Evolutionary conservation across 192 early-diverging fungal genomes (phyloP), one percentile per base, ranked within the genome.

Genomic region (Podila epigama): DNA sequence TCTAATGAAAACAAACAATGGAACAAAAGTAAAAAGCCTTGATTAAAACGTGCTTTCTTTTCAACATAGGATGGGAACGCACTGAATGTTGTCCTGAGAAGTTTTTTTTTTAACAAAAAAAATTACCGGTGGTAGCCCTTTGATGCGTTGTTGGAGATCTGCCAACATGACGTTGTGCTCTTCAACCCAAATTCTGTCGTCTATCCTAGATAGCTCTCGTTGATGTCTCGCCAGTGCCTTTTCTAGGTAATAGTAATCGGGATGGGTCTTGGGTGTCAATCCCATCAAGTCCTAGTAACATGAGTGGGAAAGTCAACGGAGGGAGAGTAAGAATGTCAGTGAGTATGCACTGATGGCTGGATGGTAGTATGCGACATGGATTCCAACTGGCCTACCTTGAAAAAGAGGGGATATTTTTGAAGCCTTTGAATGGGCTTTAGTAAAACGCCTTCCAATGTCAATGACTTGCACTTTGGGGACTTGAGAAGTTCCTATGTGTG

Each of bases 361-460:
- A n/a, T 11, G 2, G 16, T 6, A 20, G 0, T 20, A 44, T 15
- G 37, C 37, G 3, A n/a, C 1, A 18, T 44, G 1, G 16, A 11
- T 44, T 44, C 20, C 11, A 22, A 8, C 3, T 29, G 1, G 29
- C 33, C 27, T 62, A 83, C 82, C 71, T 83, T 80, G 70, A 84
- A 82, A 40, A 84, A 80, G 40, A 84, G 67, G 8, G 83, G 83
- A 51, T 84, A 84, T 54, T 84, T 84, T 57, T 73, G 71, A 3
- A 84, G 63, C 12, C 83, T 42, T 39, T 84, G 83, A 12, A 84
- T 79, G 0, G 83, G 83, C 40, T 84, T 84, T 4, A 84, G 51
- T 36, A 84, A 67, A 2, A 84, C 73, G 3, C 75, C 77, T 31
- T 82, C 77, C 35, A 84, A 27, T 22, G 83, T 79, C 50, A 84